Percentiles rank a stretch among this genome's conserved stretches.
phyloP scores from a whole-genome alignment of 2,329 filamentous ascomycete genomes.

The Arthrobotrys musiformis region DNA sequence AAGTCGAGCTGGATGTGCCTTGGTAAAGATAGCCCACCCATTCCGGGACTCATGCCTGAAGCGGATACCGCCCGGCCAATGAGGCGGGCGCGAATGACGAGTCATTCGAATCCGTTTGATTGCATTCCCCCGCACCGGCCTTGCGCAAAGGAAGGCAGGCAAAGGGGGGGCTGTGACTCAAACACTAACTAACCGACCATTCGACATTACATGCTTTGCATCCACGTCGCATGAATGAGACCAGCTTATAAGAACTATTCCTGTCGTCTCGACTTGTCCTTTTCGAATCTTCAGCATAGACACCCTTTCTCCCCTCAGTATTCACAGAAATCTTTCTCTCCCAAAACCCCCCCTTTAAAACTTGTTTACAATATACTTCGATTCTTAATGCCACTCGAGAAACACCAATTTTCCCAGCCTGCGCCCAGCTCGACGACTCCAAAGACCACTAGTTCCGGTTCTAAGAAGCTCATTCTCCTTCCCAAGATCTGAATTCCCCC shows the following conservation, averaged over 20 bases:
- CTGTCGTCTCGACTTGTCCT: constrained; percentile 41
- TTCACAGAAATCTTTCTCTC: constrained; percentile 2
- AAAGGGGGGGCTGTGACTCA: constrained; percentile 47
- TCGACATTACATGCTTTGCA: constrained; percentile 20
- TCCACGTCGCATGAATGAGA: constrained; percentile 24
- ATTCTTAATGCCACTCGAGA: constrained; percentile 49
- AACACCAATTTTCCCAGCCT: constrained; percentile 24
- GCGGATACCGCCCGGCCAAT: constrained; percentile 20
- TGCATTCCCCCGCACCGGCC: constrained; percentile 22
- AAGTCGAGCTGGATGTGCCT: constrained; percentile 23
- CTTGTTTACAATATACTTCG: constrained; percentile 23
- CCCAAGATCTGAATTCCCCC: constrained; percentile 45
- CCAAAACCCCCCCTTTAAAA: constrained; percentile 2
- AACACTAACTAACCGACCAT: constrained; percentile 24
- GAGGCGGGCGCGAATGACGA: constrained; percentile 34
- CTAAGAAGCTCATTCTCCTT: constrained; percentile 19
- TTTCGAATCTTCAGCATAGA: constrained; percentile 14
- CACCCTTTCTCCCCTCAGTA: constrained; percentile 27
- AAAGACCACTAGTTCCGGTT: constrained; percentile 32
- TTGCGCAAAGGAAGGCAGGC: constrained; percentile 21
- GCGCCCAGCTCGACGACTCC: constrained; percentile 32
- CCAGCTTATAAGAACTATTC: constrained; percentile 37
- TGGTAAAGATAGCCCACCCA: constrained; percentile 18
- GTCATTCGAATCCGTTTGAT: constrained; percentile 38
- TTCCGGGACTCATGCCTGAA: constrained; percentile 25